Percentiles rank a stretch among this genome's conserved stretches.
Evolutionary conservation across 2,329 filamentous ascomycete genomes (phyloP).

Genomic region (Pseudogymnoascus sp.): DNA sequence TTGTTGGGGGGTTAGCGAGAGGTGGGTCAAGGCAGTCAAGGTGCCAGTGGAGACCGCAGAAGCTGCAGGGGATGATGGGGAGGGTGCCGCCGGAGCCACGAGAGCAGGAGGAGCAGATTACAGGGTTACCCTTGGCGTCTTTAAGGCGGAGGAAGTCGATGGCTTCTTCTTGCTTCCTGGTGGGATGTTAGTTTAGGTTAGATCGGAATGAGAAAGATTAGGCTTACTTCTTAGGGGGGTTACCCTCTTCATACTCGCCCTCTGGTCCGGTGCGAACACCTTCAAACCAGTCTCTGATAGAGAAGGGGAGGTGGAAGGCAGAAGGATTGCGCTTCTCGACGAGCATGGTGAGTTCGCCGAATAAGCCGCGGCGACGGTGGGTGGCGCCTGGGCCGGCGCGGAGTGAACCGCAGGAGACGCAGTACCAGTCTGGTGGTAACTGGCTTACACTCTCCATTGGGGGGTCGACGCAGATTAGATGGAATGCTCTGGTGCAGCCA

Average conservation of each 20-base stretch:
- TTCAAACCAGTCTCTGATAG: constrained; percentile 69
- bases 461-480: constrained; percentile 81
- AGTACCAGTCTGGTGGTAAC: constrained; percentile 75
- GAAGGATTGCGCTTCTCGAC: constrained; percentile 63
- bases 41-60: constrained; percentile 79
- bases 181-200: constrained; percentile 1
- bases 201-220: background rate
- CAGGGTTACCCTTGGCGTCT: constrained; percentile 64
- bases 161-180: constrained; percentile 49
- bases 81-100: constrained; percentile 47
- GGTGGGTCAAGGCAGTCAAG: constrained; percentile 86
- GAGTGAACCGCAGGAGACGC: constrained; percentile 54
- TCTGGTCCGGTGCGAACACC: constrained; percentile 69
- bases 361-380: constrained; percentile 47
- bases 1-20: constrained; percentile 65
- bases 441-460: constrained; percentile 49
- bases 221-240: constrained; percentile 49
- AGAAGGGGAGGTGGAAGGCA: constrained; percentile 63
- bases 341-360: constrained; percentile 52
- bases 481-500: constrained; percentile 81
- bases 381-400: constrained; percentile 22
- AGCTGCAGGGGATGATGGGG: constrained; percentile 79
- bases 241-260: constrained; percentile 71
- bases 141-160: constrained; percentile 62
- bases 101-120: constrained; percentile 72